These are phyloP conservation scores for Phanerochaete sordida DNA, from an alignment of 768 basidiomycete genomes.

Conservation along the genomic window DNA sequence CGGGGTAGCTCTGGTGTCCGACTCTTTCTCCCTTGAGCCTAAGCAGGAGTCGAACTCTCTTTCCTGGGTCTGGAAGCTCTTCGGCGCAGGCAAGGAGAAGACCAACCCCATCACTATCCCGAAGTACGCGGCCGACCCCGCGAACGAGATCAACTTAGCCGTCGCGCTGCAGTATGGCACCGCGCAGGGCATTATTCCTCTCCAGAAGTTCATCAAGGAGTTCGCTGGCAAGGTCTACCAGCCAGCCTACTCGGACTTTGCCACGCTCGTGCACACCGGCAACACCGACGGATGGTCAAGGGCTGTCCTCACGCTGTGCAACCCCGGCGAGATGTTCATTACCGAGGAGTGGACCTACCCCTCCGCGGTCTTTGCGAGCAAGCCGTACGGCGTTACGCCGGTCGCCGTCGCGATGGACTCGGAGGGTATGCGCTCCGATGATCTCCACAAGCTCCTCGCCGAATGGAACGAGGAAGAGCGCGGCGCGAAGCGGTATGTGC, in stretches of 20 bases:
- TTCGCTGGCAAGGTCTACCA: constrained; percentile 52
- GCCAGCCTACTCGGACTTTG: constrained; percentile 60
- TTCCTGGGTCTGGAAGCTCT: constrained; percentile 59
- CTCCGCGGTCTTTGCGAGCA: constrained; percentile 37
- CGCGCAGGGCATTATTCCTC: constrained; percentile 49
- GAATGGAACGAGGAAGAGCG: constrained; percentile 62
- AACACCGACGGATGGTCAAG: constrained; percentile 75
- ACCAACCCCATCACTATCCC: constrained; percentile 51
- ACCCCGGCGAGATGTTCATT: constrained; percentile 59
- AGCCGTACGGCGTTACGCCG: constrained; percentile 39
- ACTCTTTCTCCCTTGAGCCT: constrained; percentile 43
- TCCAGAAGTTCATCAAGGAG: constrained; percentile 53
- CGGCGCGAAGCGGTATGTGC: constrained; percentile 50
- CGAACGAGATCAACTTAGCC: constrained; percentile 55
- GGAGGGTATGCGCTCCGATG: constrained; percentile 63
- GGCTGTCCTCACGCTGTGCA: constrained; percentile 55
- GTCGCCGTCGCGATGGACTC: constrained; percentile 66
- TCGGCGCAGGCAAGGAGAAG: constrained; percentile 39
- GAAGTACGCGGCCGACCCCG: constrained; percentile 48
- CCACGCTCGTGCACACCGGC: constrained; percentile 54
- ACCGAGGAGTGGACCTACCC: constrained; percentile 78
- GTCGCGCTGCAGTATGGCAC: constrained; percentile 68
- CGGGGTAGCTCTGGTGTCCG: constrained; percentile 32
- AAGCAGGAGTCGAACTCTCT: constrained; percentile 28
- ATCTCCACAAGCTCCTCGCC: constrained; percentile 53